A percentile compares a stretch with the other conserved stretches of the same genome.
Conservation (phyloP, 2,329 filamentous ascomycete species). For the Fusarium subtropicale region DNA sequence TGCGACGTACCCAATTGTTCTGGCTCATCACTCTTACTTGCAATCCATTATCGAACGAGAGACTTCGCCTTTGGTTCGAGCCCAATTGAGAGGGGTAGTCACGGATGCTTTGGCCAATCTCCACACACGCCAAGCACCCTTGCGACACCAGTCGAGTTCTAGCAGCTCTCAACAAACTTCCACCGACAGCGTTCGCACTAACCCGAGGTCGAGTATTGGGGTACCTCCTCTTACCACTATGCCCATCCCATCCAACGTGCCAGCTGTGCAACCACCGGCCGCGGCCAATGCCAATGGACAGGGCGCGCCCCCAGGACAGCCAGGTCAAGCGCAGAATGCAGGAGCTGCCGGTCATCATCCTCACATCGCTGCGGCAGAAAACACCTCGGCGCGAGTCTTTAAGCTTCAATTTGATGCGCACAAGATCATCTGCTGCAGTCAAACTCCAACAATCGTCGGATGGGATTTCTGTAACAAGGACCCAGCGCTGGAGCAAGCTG, state of each 20-base stretch:
- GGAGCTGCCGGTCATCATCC: constrained; percentile 53
- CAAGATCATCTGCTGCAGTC: constrained; percentile 93
- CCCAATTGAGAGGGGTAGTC: constrained; percentile 63
- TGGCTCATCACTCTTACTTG: constrained; percentile 61
- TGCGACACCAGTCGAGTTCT: constrained; percentile 40
- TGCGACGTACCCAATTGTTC: constrained; percentile 60
- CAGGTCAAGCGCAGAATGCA: constrained; percentile 27
- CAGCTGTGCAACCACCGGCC: constrained; percentile 26
- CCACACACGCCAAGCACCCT: constrained; percentile 57
- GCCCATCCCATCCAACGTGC: not conserved
- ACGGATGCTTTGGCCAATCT: constrained; percentile 59
- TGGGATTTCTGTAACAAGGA: constrained; percentile 98
- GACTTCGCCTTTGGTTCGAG: constrained; percentile 59
- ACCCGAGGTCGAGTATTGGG: constrained; percentile 8
- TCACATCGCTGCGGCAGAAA: constrained; percentile 60
- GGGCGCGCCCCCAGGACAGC: constrained; percentile 40
- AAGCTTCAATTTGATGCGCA: constrained; percentile 96
- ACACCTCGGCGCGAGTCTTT: constrained; percentile 77
- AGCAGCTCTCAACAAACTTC: constrained; percentile 11
- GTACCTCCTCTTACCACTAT: constrained; percentile 11
- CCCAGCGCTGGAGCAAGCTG: constrained; percentile 79
- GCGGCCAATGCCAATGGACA: constrained; percentile 29
- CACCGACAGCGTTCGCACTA: constrained; percentile 14
- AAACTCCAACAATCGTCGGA: constrained; percentile 90
- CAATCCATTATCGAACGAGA: constrained; percentile 65